Percentiles rank a stretch among this genome's conserved stretches.
phyloP scores from a whole-genome alignment of 495 filamentous ascomycete species.

The Neurospora cerealis region DNA sequence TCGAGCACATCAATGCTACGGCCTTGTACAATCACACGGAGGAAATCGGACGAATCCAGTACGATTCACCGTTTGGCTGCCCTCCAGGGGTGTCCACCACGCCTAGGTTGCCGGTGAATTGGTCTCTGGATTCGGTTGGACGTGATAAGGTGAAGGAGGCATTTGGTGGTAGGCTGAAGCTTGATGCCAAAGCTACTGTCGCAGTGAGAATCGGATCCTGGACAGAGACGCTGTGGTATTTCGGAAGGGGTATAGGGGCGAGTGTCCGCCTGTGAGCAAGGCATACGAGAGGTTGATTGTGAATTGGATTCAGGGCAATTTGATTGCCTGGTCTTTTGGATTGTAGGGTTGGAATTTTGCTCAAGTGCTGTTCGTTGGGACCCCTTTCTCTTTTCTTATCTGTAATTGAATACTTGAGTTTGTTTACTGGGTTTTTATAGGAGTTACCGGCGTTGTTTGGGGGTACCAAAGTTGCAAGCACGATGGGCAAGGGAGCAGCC shows the following conservation, averaged over 20 bases:
- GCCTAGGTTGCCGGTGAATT: constrained; percentile 71
- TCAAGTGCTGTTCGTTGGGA: neutral
- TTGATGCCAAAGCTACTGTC: constrained; percentile 70
- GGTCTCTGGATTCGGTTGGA: constrained; percentile 66
- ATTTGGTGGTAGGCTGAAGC: constrained; percentile 68
- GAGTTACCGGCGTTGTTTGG: neutral
- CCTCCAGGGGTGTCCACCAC: constrained; percentile 61
- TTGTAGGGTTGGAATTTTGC: neutral
- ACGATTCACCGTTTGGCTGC: constrained; percentile 63
- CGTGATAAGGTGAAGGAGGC: constrained; percentile 72
- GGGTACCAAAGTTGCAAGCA: neutral
- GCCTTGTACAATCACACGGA: constrained; percentile 75
- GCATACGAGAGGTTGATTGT: neutral
- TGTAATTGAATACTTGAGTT: neutral
- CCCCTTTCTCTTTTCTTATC: neutral
- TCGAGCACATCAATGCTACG: constrained; percentile 73
- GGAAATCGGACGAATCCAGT: constrained; percentile 63
- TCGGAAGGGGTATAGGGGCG: constrained; percentile 65
- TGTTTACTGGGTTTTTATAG: neutral
- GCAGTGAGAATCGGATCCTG: constrained; percentile 63
- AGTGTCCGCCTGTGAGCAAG: constrained; percentile 47
- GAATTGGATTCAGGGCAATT: neutral
- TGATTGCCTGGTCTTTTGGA: neutral
- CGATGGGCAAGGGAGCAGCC: neutral
- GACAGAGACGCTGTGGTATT: constrained; percentile 57